Evolutionary conservation across 306 rosid species (phyloP), one percentile per base, ranked within the genome.

Genomic region (Crotalaria pallida): DNA sequence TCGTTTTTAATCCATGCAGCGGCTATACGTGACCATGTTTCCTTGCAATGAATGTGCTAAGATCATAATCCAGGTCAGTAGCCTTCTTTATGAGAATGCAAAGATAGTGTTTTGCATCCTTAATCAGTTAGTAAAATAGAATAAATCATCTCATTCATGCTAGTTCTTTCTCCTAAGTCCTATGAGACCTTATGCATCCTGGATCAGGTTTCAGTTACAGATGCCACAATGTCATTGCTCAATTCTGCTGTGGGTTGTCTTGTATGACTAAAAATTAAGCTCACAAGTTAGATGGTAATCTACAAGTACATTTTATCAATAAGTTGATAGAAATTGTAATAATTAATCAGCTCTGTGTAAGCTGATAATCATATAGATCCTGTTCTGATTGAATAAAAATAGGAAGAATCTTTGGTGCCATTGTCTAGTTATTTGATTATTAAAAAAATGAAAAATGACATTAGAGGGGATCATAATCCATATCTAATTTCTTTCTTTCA

Each of bases 21-120:
- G 75, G 85, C 84, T 88, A 34, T 87, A 87, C 18, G 94, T 87
- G 79, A 90, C 92, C 79, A 90, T 88, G 96, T 90, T 88, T 82
- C 96, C 92, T 26, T 93, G 93, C 88, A 90, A 90, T 58, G 97
- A 93, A 84, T 93, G 96, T 51, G 94, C 98, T 23, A 94, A 94
- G 86, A 87, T 91, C 67, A 94, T 91, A 41, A 87, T 94, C 84
- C 99, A 91, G 99, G 99, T 94, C 47, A 31, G 78, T 74, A 31
- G 16, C 57, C 26, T 57, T 23, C 72, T 68, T 34, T 31, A 59
- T 12, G n/a, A 56, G 63, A 69, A 38, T 75, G 48, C 22, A 2
- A 51, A 19, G 41, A 56, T 15, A 22, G 47, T 49, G 66, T 3
- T 18, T 18, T 23, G 48, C 34, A 24, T 69, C 19, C 10, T 23